Evolutionary conservation across 2,329 filamentous ascomycete species (phyloP).

Genomic region (Tolypocladium tropicale): DNA sequence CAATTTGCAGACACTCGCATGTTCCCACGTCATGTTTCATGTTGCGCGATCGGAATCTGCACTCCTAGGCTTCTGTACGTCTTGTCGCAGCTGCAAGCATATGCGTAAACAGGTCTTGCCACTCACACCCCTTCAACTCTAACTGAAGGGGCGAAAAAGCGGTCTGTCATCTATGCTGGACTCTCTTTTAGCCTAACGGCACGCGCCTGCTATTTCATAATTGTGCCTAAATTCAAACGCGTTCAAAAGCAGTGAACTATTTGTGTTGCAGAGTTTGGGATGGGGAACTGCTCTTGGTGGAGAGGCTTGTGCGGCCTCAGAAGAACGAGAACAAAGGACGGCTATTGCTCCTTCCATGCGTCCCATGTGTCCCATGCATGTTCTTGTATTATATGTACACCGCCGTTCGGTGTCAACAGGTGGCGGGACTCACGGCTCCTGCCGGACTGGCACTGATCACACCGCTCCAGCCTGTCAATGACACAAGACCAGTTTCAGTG

Average conservation of each 20-base stretch:
- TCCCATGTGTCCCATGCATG: background rate
- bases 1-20: background rate
- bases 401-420: background rate
- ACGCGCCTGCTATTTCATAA: too few relatives aligned
- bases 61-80: background rate
- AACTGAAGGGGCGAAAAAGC: background rate
- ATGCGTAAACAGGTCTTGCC: background rate
- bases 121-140: background rate
- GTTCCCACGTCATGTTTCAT: background rate
- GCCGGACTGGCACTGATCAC: background rate
- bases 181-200: background rate
- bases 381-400: background rate
- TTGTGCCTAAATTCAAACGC: background rate
- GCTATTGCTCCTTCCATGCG: background rate
- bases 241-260: background rate
- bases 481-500: background rate
- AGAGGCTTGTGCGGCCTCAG: background rate
- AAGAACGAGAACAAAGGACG: background rate
- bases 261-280: too few relatives aligned
- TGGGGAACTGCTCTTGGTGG: too few relatives aligned
- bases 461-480: background rate
- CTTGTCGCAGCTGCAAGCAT: background rate
- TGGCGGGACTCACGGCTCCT: background rate
- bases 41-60: background rate
- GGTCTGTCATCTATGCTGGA: background rate